Evolutionary conservation across 352 stramenopile genomes (phyloP), one percentile per base, ranked within the genome.

Genomic region (Phytophthora pinifolia): DNA sequence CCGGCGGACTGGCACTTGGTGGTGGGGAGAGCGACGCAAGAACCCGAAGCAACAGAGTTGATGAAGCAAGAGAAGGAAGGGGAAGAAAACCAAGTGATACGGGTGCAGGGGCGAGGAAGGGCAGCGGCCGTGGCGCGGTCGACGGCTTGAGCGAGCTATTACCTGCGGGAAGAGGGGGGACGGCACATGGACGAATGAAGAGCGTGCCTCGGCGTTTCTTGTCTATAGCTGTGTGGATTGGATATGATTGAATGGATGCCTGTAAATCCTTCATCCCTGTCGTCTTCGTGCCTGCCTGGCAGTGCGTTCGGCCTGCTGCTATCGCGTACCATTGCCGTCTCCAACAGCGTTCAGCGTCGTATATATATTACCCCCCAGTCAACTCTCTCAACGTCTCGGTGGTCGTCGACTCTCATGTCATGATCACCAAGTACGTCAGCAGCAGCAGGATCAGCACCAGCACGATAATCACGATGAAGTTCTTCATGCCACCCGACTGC

Each of bases 381-480:
- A 39, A 31, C 30, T 42, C 33, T 52, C 25, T 44, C 27, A 53
- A 14, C 36, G 42, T 38, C 37, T 31, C 6, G 12, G 46, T 15
- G 27, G 30, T 30, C 8, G 7, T 20, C 32, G 7, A 6, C n/a
- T 18, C 55, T 86, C 69, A 91, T 72, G 80, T 91, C 83, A 93
- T 94, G 57, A 92, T 92, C 56, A 92, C 83, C 57, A 92, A 72
- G 67, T 92, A 92, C 59, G 83, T 94, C 59, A 94, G 75, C 53
- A 94, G 65, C 39, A 94, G 70, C 64, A 94, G 59, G 55, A 94
- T 81, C 22, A 94, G 65, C 48, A 88, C 80, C 14, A 93, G 72
- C 67, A 88, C 83, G 64, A 93, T 90, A 74, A 94, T 92, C 45
- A 94, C 73, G 46, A 90, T 73, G 50, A 92, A 89, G 52, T 89